Base-by-base conservation (phyloP, 2,329 filamentous ascomycete species). In the Aureobasidium sp. region DNA sequence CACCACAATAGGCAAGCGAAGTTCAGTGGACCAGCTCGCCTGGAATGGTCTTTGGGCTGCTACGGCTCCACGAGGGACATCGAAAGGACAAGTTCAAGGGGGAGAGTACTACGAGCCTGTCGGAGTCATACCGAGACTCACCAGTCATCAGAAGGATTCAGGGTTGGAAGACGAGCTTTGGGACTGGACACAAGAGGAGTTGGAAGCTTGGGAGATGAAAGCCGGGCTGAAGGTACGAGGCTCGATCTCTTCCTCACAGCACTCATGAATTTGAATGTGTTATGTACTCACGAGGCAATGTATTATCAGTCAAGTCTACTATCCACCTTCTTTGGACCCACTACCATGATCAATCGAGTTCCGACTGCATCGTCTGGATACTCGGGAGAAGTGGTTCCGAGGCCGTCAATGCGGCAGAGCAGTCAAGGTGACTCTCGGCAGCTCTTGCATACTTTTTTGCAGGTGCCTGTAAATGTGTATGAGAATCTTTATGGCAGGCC, bases 171-270 rank as follows among this genome's bases (percentile, higher is more conserved):
- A 67, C 42, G 63, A 64, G 49, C 45, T 72, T 53, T 72, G 70
- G 70, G 60, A 68, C 11, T 71, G 69, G 69, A 71, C 70, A n/a
- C 66, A 69, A 57, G 64, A 65, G 45, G 66, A 71, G 59, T 42
- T 71, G 17, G 63, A 61, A 52, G 34, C 17, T 6, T 67, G 60
- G 63, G 48, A 58, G 25, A 2, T 51, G n/a, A 59, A 36, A 36
- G 27, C 59, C 37, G 41, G 39, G 34, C 37, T 53, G 17, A 59
- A 59, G 42, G 44, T 49, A 41, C 42, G 55, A 42, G 20, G n/a
- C 22, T 58, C 42, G 1, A 37, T 37, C 1, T 47, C 53, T 34
- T 57, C 39, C 20, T 49, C 29, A 2, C 47, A 49, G 12, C 47
- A 49, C n/a, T 49, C 47, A 49, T 49, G n/a, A 49, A 7, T 5